These are phyloP conservation scores for Asterochloris erici DNA, from an alignment of 139 green algal species.

Conservation along the genomic window DNA sequence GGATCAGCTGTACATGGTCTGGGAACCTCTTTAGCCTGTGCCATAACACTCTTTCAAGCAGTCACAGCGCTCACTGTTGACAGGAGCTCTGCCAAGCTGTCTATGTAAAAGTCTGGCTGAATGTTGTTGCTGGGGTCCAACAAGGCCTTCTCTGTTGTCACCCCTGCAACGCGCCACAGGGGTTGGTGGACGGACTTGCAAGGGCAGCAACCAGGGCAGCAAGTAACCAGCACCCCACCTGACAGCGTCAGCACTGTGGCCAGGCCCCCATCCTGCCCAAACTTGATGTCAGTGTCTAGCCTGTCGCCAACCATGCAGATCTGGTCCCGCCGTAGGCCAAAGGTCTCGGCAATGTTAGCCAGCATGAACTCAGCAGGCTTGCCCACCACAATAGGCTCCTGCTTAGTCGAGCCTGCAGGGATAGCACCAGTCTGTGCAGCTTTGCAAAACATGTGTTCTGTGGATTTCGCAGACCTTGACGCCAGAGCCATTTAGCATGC, in stretches of 20 bases:
- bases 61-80: neutral
- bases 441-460: too few species aligned
- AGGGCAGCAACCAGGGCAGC: conserved; percentile 47
- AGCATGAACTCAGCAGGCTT: conserved; percentile 98
- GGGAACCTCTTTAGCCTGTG: neutral
- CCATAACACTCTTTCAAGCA: neutral
- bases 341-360: conserved; percentile 85
- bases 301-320: conserved; percentile 99
- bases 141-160: conserved; percentile 87
- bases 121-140: conserved; percentile 82
- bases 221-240: conserved; percentile 38
- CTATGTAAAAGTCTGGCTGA: conserved; percentile 84
- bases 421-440: neutral
- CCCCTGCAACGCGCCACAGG: conserved; percentile 47
- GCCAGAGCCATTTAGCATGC: too few species aligned
- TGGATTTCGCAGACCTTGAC: too few species aligned
- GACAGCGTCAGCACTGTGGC: conserved; percentile 84
- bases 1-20: too few species aligned
- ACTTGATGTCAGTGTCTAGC: conserved; percentile 98
- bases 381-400: conserved; percentile 91
- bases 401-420: conserved; percentile 74
- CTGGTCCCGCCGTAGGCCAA: conserved; percentile 67
- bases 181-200: neutral
- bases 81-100: conserved; percentile 75
- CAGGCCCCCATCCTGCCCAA: conserved; percentile 94